Conservation (phyloP, 2,329 filamentous ascomycete genomes). For the Colletotrichum melonis region DNA sequence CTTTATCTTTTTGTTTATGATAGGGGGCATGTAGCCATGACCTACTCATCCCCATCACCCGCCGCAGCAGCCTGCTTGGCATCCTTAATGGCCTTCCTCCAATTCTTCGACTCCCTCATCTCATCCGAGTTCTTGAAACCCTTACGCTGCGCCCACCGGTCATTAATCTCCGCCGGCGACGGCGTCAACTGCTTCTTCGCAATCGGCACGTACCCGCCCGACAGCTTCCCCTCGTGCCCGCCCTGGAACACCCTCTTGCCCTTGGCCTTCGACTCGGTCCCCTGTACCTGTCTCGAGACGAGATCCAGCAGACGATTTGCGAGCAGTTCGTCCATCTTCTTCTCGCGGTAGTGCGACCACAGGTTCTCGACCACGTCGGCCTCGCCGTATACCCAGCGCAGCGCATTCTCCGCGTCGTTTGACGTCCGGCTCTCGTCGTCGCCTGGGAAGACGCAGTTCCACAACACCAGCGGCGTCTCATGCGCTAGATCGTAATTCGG, state of each 20-base stretch:
- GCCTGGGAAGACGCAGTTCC: conserved; percentile 91
- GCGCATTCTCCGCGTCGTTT: conserved; percentile 60
- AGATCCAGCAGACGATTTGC: conserved; percentile 79
- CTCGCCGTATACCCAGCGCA: conserved; percentile 80
- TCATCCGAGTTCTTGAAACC: conserved; percentile 66
- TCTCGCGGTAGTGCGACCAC: conserved; percentile 85
- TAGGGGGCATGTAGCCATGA: background rate
- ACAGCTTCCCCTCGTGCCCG: conserved; percentile 60
- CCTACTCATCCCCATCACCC: conserved; percentile 18
- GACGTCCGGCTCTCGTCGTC: conserved; percentile 47
- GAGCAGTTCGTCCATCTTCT: conserved; percentile 91
- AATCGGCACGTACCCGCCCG: conserved; percentile 67
- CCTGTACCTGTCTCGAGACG: conserved; percentile 52
- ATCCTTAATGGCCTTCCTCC: conserved; percentile 30
- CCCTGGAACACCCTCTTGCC: conserved; percentile 63
- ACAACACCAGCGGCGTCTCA: conserved; percentile 90
- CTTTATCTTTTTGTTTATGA: background rate
- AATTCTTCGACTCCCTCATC: conserved; percentile 46
- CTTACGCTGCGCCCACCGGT: conserved; percentile 70
- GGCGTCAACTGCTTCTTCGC: conserved; percentile 62
- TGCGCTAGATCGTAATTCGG: conserved; percentile 92
- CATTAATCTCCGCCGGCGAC: conserved; percentile 66
- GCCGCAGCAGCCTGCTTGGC: conserved; percentile 15
- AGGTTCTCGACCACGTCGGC: conserved; percentile 77
- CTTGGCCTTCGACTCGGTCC: conserved; percentile 1